phyloP scores from a whole-genome alignment of 2,329 filamentous ascomycete species.

The Pseudofabraea citricarpa region DNA sequence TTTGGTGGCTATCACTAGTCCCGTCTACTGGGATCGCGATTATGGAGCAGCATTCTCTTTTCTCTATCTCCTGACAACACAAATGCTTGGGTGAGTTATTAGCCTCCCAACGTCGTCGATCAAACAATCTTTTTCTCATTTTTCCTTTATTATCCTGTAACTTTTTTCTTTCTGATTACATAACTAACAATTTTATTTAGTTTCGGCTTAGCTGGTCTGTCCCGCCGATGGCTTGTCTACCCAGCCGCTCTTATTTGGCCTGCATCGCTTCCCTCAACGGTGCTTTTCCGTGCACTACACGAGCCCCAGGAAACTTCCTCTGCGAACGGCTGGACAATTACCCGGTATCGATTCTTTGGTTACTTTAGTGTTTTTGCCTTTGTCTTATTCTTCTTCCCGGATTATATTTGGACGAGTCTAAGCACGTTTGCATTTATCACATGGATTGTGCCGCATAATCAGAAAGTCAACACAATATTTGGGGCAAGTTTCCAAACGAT shows the following conservation, averaged over 20 bases:
- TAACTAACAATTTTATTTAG: not conserved
- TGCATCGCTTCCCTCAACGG: constrained; percentile 7
- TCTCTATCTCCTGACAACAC: constrained; percentile 67
- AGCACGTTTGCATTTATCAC: constrained; percentile 2
- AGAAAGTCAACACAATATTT: constrained; percentile 65
- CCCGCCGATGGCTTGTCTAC: constrained; percentile 1
- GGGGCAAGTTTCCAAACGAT: constrained; percentile 46
- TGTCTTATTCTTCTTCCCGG: constrained; percentile 60
- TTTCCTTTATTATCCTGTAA: not conserved
- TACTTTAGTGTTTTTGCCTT: constrained; percentile 8
- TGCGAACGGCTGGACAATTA: constrained; percentile 46
- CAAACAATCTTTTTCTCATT: not conserved
- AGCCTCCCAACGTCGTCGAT: not conserved
- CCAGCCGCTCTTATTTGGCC: constrained; percentile 8
- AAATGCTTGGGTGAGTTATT: constrained; percentile 40
- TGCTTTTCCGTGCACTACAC: constrained; percentile 41
- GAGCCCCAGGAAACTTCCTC: constrained; percentile 52
- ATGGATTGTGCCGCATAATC: constrained; percentile 31
- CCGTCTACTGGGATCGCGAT: constrained; percentile 30
- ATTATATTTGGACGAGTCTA: constrained; percentile 65
- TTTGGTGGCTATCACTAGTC: constrained; percentile 29
- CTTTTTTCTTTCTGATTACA: not conserved
- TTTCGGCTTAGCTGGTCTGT: constrained; percentile 2
- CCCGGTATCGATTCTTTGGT: not conserved
- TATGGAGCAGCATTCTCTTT: constrained; percentile 58